Percentiles rank a stretch among this genome's conserved stretches.
Evolutionary conservation across 805 yeast genomes (phyloP).

Genomic region (Tetrapisispora arboricola): DNA sequence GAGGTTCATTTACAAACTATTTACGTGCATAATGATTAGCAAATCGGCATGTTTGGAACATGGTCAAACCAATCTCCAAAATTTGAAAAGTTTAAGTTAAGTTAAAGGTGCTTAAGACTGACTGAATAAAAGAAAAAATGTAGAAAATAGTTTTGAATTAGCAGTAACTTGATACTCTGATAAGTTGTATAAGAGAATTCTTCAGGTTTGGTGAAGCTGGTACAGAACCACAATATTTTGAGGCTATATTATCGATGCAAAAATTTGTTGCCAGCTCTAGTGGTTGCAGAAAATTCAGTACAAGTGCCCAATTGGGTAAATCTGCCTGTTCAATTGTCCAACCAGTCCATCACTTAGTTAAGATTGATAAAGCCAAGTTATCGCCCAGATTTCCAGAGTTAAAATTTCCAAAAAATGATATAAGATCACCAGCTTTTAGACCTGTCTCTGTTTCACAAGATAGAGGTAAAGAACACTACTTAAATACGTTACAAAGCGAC

Average conservation of each 20-base stretch:
- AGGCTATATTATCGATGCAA: background rate
- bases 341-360: slow-evolving; percentile 87
- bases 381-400: slow-evolving; percentile 67
- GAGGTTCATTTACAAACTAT: too few relatives aligned
- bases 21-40: too few relatives aligned
- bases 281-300: slow-evolving; percentile 15
- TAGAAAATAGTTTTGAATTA: too few relatives aligned
- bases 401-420: slow-evolving; percentile 58
- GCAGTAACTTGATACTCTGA: too few relatives aligned
- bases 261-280: background rate
- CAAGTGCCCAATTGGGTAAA: slow-evolving; percentile 31
- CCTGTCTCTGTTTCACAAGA: slow-evolving; percentile 74
- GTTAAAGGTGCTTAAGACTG: too few relatives aligned
- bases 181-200: too few relatives aligned
- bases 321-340: slow-evolving; percentile 64
- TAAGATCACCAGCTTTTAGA: slow-evolving; percentile 65
- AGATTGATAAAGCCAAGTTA: slow-evolving; percentile 60
- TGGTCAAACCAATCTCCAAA: too few relatives aligned
- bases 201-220: too few relatives aligned
- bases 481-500: slow-evolving; percentile 65
- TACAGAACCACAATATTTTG: too few relatives aligned
- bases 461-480: slow-evolving; percentile 66
- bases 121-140: too few relatives aligned
- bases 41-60: too few relatives aligned
- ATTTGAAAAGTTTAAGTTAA: too few relatives aligned